Base-by-base conservation (phyloP, 305 asterid species). In the Solanum hybrid region DNA sequence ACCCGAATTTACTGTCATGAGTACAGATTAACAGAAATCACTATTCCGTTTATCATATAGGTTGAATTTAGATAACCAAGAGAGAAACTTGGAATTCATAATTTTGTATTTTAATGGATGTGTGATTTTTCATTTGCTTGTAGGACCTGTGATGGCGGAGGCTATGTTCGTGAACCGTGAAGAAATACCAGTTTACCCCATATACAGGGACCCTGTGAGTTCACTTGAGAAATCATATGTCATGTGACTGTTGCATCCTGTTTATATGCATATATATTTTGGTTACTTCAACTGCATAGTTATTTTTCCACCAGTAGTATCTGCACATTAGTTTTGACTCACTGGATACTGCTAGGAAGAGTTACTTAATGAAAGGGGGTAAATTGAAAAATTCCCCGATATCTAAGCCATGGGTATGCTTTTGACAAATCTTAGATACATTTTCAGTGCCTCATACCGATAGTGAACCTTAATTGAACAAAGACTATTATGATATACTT, bases 91-190 rank as follows among this genome's bases (percentile, higher is more conserved):
- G 37, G 28, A 42, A 28, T 42, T 83, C 28, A 14, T 83, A 29
- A 29, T 51, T 18, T 18, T 46, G 74, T 83, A 28, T 42, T 8
- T 83, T 83, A 26, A 83, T 42, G 28, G 37, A 77, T 46, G 75
- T 77, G 16, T 74, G 42, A 67, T 77, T 61, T 6, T 33, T 36
- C 46, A 79, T 91, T 13, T 88, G 89, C 85, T 91, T 90, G 86
- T 82, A 97, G 99, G 99, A 33, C 99, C 99, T 37, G 98, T 97
- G 89, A 98, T 97, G 89, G 99, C 99, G 24, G 99, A 97, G 90
- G 99, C 99, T 24, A 96, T 94, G 99, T 97, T 97, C 88, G 96
- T 97, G 90, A 97, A 97, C 90, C 98, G 99, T 13, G 99, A 97
- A 91, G 99, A 97, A 93, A 88, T 97, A 91, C 98, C 99, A 0